Conservation (phyloP, 306 rosid genomes). For the Potentilla sterilis region DNA sequence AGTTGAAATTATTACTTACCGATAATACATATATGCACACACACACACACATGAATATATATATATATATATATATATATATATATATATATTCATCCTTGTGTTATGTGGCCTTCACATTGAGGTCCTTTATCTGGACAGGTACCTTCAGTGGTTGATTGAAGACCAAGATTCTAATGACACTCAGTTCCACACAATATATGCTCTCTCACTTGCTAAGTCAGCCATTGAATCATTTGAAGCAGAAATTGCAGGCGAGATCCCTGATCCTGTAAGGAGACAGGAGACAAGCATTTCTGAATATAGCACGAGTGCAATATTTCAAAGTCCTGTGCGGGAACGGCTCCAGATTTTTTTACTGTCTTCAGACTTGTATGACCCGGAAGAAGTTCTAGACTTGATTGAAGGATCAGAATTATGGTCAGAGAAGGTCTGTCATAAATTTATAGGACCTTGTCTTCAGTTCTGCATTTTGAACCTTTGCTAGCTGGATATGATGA, state of each 20-base stretch:
- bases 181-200: slow-evolving; percentile 77
- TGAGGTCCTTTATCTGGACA: slow-evolving; percentile 31
- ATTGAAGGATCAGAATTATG: slow-evolving; percentile 93
- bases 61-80: too few relatives aligned
- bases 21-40: too few relatives aligned
- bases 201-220: slow-evolving; percentile 91
- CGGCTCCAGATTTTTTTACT: slow-evolving; percentile 84
- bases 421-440: slow-evolving; percentile 73
- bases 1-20: neutral
- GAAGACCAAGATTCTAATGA: slow-evolving; percentile 81
- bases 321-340: slow-evolving; percentile 69
- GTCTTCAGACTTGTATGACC: slow-evolving; percentile 90
- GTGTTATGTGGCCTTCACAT: slow-evolving; percentile 8
- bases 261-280: slow-evolving; percentile 41
- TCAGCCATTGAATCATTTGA: slow-evolving; percentile 71
- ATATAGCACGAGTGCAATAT: slow-evolving; percentile 42
- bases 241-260: slow-evolving; percentile 41
- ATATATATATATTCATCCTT: neutral
- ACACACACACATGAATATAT: too few relatives aligned
- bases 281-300: slow-evolving; percentile 32
- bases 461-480: slow-evolving; percentile 14
- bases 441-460: slow-evolving; percentile 24
- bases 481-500: slow-evolving; percentile 18
- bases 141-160: slow-evolving; percentile 97
- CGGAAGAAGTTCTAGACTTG: slow-evolving; percentile 92